Evolutionary conservation across 2,329 filamentous ascomycete genomes (phyloP).

Genomic region (Microsporum ferrugineum): DNA sequence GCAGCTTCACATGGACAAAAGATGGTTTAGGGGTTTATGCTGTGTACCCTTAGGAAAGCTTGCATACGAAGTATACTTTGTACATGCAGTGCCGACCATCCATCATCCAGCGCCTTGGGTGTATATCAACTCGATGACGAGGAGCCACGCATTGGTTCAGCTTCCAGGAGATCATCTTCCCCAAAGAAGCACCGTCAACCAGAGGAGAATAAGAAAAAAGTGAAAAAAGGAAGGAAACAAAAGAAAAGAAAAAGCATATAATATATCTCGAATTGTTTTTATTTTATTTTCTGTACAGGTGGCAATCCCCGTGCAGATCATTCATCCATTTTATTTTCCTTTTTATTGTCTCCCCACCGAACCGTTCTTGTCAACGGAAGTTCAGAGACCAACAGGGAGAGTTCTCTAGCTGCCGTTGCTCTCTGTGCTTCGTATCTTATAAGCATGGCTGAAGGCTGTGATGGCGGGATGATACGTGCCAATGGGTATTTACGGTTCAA

Average conservation of each 20-base stretch:
- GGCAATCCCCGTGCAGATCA: constrained; percentile 4
- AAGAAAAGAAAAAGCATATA: background rate
- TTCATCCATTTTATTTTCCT: background rate
- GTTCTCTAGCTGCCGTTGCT: background rate
- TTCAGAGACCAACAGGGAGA: background rate
- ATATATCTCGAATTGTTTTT: background rate
- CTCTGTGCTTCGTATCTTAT: background rate
- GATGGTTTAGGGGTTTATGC: background rate
- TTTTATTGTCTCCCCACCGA: background rate
- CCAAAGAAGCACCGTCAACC: background rate
- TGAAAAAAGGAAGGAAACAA: background rate
- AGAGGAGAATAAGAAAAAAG: background rate
- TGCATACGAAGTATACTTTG: background rate
- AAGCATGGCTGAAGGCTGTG: background rate
- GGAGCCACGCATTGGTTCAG: background rate
- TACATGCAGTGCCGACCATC: background rate
- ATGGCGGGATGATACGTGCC: background rate
- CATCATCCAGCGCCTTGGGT: background rate
- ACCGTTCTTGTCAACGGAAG: background rate
- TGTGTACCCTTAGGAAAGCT: background rate
- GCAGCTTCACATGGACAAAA: background rate
- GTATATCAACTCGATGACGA: background rate
- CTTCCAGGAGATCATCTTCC: background rate
- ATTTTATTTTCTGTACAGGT: background rate
- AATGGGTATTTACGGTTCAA: background rate